phyloP scores from a whole-genome alignment of 1,284 basidiomycete genomes.

The Retiboletus flavoniger region DNA sequence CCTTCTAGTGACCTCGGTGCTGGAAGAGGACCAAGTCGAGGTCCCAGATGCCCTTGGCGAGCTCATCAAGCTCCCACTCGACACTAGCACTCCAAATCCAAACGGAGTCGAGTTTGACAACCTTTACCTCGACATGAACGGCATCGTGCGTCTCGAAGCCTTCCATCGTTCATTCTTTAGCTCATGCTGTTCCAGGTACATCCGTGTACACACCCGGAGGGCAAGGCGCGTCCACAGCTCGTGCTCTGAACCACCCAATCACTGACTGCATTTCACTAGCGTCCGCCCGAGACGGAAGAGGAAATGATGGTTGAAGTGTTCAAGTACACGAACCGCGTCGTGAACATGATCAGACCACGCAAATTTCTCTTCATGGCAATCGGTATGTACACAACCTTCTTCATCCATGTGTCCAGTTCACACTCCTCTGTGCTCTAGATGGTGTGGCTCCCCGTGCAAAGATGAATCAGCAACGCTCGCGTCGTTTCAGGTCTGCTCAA shows the following conservation, averaged over 20 bases:
- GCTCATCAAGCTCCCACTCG: constrained; percentile 73
- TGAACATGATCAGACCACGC: constrained; percentile 95
- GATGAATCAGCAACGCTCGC: constrained; percentile 98
- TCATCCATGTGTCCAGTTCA: background rate
- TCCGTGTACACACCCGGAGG: constrained; percentile 98
- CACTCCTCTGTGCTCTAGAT: constrained; percentile 48
- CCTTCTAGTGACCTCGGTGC: constrained; percentile 65
- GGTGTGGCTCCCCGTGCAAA: constrained; percentile 98
- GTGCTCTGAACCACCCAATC: background rate
- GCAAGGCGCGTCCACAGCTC: constrained; percentile 56
- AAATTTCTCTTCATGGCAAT: constrained; percentile 99
- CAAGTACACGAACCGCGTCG: constrained; percentile 94
- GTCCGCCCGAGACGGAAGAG: constrained; percentile 95
- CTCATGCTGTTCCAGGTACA: constrained; percentile 64
- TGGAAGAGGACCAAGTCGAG: constrained; percentile 78
- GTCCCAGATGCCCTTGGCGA: constrained; percentile 69
- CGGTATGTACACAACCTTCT: constrained; percentile 48
- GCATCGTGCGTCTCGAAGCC: constrained; percentile 56
- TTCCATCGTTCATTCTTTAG: background rate
- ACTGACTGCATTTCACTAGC: constrained; percentile 43
- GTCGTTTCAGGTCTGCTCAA: constrained; percentile 92
- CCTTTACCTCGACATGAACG: constrained; percentile 93
- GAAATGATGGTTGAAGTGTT: constrained; percentile 99
- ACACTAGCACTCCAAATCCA: constrained; percentile 87
- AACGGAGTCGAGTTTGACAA: constrained; percentile 97